Conservation (phyloP, 1,284 basidiomycete species). For the Apiotrichum laibachii region DNA sequence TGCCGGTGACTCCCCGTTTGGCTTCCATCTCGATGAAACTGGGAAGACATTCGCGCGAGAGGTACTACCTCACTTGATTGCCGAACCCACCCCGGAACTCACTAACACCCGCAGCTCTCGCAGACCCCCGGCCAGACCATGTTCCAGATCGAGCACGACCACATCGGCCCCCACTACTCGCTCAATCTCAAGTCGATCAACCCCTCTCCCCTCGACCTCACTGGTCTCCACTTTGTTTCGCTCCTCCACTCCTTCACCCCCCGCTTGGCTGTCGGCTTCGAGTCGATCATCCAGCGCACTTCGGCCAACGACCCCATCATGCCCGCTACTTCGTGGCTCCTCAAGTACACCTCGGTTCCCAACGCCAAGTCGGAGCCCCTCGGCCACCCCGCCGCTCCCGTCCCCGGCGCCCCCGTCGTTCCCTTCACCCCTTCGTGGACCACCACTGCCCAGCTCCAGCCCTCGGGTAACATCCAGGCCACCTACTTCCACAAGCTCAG, state of each 20-base stretch:
- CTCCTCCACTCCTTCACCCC: slow-evolving; percentile 95
- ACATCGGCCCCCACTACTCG: slow-evolving; percentile 82
- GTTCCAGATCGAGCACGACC: slow-evolving; percentile 93
- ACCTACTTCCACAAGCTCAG: slow-evolving; percentile 96
- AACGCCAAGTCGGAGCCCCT: slow-evolving; percentile 23
- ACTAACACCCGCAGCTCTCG: slow-evolving; percentile 35
- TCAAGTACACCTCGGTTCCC: slow-evolving; percentile 71
- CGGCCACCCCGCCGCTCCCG: slow-evolving; percentile 18
- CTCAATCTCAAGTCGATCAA: slow-evolving; percentile 89
- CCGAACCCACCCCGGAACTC: too few relatives aligned
- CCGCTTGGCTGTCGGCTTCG: slow-evolving; percentile 84
- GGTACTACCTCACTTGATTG: too few relatives aligned
- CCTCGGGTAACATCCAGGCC: slow-evolving; percentile 78
- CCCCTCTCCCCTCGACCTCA: slow-evolving; percentile 79
- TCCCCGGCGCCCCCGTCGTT: slow-evolving; percentile 32
- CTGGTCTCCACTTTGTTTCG: slow-evolving; percentile 92
- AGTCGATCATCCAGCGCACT: slow-evolving; percentile 79
- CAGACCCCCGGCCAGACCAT: slow-evolving; percentile 70
- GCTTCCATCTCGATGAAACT: too few relatives aligned
- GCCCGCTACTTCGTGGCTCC: slow-evolving; percentile 76
- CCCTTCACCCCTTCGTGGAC: slow-evolving; percentile 69
- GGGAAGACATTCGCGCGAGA: too few relatives aligned
- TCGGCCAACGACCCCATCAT: slow-evolving; percentile 67
- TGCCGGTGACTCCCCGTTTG: too few relatives aligned
- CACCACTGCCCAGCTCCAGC: slow-evolving; percentile 86